A percentile compares a stretch with the other conserved stretches of the same genome.
Evolutionary conservation across 2,329 filamentous ascomycete genomes (phyloP).

Genomic region (Fusarium subglutinans): DNA sequence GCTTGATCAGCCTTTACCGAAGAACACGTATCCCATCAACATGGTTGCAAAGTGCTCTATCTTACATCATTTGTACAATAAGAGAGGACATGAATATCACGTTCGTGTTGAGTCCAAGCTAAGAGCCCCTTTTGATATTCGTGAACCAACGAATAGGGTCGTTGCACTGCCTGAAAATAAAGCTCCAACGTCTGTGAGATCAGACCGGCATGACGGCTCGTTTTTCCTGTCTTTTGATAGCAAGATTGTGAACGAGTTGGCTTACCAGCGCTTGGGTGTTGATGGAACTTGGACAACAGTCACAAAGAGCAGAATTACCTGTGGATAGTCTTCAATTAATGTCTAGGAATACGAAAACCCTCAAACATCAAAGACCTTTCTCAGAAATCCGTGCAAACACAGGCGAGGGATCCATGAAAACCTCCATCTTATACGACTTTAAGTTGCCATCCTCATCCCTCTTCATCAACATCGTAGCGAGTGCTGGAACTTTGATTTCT

Average conservation of each 20-base stretch:
- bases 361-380: background rate
- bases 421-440: background rate
- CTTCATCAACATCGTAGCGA: background rate
- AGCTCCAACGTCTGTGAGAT: background rate
- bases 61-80: background rate
- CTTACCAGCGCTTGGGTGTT: slow-evolving; percentile 23
- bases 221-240: slow-evolving; percentile 11
- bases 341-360: too few relatives aligned
- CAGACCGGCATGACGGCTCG: background rate
- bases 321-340: background rate
- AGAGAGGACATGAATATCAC: background rate
- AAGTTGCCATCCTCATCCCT: background rate
- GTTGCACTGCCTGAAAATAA: slow-evolving; percentile 3
- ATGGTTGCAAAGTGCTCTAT: slow-evolving; percentile 27
- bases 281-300: slow-evolving; percentile 27
- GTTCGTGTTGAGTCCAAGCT: slow-evolving; percentile 19
- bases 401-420: background rate
- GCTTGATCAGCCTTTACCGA: slow-evolving; percentile 45
- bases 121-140: slow-evolving; percentile 23
- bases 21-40: slow-evolving; percentile 43
- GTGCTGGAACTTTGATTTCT: background rate
- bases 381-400: background rate
- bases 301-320: background rate
- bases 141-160: slow-evolving; percentile 26
- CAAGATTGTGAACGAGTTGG: background rate